These are phyloP conservation scores for Scedosporium minutisporum DNA, from an alignment of 2,329 filamentous ascomycete species.

Conservation along the genomic window DNA sequence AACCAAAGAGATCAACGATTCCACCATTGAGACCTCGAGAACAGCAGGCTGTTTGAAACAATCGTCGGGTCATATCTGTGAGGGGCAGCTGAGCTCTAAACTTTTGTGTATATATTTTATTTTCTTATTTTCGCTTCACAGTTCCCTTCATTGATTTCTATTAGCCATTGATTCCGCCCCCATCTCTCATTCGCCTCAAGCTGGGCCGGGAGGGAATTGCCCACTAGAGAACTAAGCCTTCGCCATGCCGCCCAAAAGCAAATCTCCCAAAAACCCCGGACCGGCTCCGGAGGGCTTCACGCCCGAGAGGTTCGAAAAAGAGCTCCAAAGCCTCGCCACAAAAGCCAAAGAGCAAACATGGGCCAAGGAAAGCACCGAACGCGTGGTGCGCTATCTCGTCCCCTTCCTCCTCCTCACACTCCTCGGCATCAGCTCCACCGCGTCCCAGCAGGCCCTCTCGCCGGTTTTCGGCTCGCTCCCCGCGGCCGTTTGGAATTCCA, in stretches of 20 bases:
- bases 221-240: background rate
- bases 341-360: conserved; percentile 28
- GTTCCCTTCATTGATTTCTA: background rate
- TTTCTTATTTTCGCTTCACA: background rate
- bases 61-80: background rate
- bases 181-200: background rate
- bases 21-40: background rate
- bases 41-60: conserved; percentile 2
- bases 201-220: background rate
- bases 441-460: conserved; percentile 67
- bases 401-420: conserved; percentile 29
- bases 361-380: conserved; percentile 24
- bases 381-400: conserved; percentile 28
- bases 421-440: conserved; percentile 55
- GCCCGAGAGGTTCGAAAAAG: conserved; percentile 42
- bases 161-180: background rate
- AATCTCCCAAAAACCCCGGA: conserved; percentile 2
- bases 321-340: conserved; percentile 40
- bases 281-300: conserved; percentile 26
- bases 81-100: background rate
- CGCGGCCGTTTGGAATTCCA: conserved; percentile 60
- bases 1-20: too few species aligned
- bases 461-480: conserved; percentile 86
- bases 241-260: conserved; percentile 8
- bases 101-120: background rate